phyloP scores from a whole-genome alignment of 208 protist species.

The Trypanosoma congolense region DNA sequence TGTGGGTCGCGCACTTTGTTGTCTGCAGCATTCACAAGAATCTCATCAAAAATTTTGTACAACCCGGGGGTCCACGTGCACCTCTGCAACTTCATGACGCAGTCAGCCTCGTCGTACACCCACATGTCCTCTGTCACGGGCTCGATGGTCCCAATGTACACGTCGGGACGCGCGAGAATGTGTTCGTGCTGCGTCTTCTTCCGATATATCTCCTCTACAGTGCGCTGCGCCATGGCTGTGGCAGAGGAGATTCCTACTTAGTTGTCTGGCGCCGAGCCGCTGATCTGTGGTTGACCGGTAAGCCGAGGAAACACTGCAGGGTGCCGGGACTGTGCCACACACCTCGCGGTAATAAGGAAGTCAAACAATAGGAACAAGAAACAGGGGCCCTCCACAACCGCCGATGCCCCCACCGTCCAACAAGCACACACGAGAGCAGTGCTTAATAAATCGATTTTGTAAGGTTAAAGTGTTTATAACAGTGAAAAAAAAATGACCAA shows the following conservation, averaged over 20 bases:
- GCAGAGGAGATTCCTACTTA: background rate
- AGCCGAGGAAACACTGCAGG: too few species aligned
- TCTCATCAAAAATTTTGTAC: conserved; percentile 99
- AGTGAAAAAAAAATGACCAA: too few species aligned
- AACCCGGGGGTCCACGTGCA: conserved; percentile 97
- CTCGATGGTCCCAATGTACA: conserved; percentile 98
- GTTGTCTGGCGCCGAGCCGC: too few species aligned
- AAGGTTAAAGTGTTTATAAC: too few species aligned
- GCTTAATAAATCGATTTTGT: too few species aligned
- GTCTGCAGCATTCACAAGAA: conserved; percentile 99
- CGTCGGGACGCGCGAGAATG: conserved; percentile 98
- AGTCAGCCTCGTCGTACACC: conserved; percentile 91
- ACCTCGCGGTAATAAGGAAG: too few species aligned
- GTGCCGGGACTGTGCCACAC: too few species aligned
- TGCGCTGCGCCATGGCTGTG: conserved; percentile 20
- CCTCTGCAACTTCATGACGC: conserved; percentile 90
- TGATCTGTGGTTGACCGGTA: too few species aligned
- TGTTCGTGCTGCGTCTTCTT: conserved; percentile 98
- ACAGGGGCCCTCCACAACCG: too few species aligned
- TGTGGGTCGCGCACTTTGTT: conserved; percentile 96
- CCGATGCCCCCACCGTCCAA: too few species aligned
- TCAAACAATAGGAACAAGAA: too few species aligned
- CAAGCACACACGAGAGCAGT: too few species aligned
- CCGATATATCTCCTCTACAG: conserved; percentile 96
- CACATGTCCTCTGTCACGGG: conserved; percentile 91